Percentiles rank a stretch among this genome's conserved stretches.
Conservation (phyloP, 192 early-diverging fungal genomes). For the Podila minutissima region DNA sequence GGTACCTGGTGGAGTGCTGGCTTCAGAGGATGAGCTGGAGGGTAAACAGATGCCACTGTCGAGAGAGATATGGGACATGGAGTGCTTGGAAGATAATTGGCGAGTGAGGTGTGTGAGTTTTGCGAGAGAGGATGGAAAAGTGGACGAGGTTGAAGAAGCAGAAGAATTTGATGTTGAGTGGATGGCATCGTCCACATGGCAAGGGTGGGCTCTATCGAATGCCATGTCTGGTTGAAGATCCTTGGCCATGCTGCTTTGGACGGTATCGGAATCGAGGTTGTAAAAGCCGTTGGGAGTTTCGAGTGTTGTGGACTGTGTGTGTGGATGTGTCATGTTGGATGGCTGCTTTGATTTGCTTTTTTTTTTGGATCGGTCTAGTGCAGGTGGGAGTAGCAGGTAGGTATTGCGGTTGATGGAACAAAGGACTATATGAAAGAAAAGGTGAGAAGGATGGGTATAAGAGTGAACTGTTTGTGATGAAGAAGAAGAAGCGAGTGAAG, state of each 20-base stretch:
- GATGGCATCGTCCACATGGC: too few relatives aligned
- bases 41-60: neutral
- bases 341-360: neutral
- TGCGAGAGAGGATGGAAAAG: neutral
- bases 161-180: neutral
- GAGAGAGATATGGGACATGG: conserved; percentile 1
- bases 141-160: neutral
- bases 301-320: neutral
- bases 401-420: neutral
- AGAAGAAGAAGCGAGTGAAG: neutral
- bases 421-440: neutral
- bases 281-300: neutral
- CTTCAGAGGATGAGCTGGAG: neutral
- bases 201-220: too few relatives aligned
- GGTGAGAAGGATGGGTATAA: neutral
- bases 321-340: neutral
- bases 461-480: neutral
- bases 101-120: neutral
- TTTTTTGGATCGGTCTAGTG: neutral
- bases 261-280: neutral
- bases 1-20: neutral
- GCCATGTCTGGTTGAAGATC: too few relatives aligned
- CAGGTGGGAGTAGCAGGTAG: neutral
- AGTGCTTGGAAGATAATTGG: neutral
- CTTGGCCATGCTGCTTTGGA: too few relatives aligned